Conservation (phyloP, 2,329 filamentous ascomycete genomes). For the Hypoxylon sp. region DNA sequence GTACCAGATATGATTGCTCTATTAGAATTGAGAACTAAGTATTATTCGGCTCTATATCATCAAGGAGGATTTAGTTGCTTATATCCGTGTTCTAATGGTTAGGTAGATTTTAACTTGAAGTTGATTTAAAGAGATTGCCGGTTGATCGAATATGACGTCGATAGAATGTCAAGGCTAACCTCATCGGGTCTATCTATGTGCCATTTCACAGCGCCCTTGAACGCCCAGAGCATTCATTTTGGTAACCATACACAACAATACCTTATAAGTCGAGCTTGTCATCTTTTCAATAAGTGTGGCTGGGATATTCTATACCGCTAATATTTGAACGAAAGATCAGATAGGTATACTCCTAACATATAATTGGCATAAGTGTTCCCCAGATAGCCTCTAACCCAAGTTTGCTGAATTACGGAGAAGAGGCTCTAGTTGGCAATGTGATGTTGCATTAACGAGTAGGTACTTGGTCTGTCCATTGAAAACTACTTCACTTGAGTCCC, state of each 20-base stretch:
- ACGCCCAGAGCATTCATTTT: not conserved
- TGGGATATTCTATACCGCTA: not conserved
- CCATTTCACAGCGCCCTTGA: not conserved
- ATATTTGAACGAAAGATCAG: not conserved
- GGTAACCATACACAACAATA: not conserved
- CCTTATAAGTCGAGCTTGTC: not conserved
- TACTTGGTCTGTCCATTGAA: not conserved
- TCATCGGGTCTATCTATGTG: conserved; percentile 16
- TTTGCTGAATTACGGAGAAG: not conserved
- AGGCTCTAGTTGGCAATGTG: not conserved
- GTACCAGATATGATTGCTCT: not conserved
- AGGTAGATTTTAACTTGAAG: not conserved
- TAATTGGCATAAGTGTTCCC: not conserved
- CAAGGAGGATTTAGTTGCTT: not conserved
- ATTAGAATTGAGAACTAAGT: not conserved
- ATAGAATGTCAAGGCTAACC: conserved; percentile 32
- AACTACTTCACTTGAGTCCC: not conserved
- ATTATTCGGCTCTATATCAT: not conserved
- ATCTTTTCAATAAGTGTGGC: not conserved
- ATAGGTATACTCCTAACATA: not conserved
- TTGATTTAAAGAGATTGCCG: conserved; percentile 12
- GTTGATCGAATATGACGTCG: conserved; percentile 37
- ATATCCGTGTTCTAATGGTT: not conserved
- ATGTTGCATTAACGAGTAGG: not conserved
- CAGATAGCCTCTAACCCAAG: not conserved